phyloP scores from a whole-genome alignment of 805 yeast genomes.

The Ogataea paradorogensis region DNA sequence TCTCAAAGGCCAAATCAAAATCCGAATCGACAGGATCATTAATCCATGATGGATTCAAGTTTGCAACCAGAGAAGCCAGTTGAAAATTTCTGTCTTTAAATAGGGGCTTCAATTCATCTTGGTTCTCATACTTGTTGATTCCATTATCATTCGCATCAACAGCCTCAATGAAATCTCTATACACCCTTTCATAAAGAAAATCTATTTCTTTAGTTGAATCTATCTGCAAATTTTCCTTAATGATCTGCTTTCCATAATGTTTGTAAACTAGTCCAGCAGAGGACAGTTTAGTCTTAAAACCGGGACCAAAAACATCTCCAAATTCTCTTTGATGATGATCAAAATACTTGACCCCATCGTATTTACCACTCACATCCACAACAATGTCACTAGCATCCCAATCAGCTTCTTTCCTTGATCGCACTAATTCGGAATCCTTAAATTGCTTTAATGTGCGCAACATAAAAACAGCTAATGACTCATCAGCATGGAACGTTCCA shows the following conservation, averaged over 20 bases:
- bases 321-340: slow-evolving; percentile 98
- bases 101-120: slow-evolving; percentile 50
- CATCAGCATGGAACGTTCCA: slow-evolving; percentile 97
- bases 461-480: slow-evolving; percentile 89
- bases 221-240: slow-evolving; percentile 47
- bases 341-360: slow-evolving; percentile 79
- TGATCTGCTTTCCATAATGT: slow-evolving; percentile 73
- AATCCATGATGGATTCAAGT: slow-evolving; percentile 85
- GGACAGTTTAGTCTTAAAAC: slow-evolving; percentile 73
- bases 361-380: slow-evolving; percentile 91
- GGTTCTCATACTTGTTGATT: slow-evolving; percentile 60
- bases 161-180: slow-evolving; percentile 83
- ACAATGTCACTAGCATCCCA: slow-evolving; percentile 90
- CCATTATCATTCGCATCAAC: slow-evolving; percentile 97
- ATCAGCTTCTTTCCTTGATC: slow-evolving; percentile 79
- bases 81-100: slow-evolving; percentile 74
- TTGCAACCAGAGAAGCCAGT: slow-evolving; percentile 73
- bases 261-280: slow-evolving; percentile 94
- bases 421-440: slow-evolving; percentile 61
- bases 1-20: slow-evolving; percentile 61
- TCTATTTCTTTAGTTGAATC: slow-evolving; percentile 47
- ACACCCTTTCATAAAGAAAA: slow-evolving; percentile 69
- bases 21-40: slow-evolving; percentile 61
- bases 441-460: slow-evolving; percentile 68
- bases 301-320: slow-evolving; percentile 61